Base-by-base conservation (phyloP, 2,329 filamentous ascomycete genomes). In the Venturia pyrina region DNA sequence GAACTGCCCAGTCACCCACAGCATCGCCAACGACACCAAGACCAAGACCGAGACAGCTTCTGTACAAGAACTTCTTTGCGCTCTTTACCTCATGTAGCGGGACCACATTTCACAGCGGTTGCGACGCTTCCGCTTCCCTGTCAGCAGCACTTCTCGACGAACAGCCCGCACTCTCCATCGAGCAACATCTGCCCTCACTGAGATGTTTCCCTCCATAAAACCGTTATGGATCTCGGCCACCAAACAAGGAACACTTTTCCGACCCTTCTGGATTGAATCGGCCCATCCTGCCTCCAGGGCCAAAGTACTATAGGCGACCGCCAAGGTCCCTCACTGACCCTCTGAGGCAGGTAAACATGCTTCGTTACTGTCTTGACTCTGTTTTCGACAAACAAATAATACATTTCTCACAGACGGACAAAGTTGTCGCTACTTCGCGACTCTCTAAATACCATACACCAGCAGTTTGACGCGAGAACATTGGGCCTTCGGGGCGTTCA, bases 301-400 rank as follows among this genome's bases (percentile, higher is more conserved):
- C 50, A 4, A 57, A 34, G 17, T 59, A 15, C 28, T 37, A 37
- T 1, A 59, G 15, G 53, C 28, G 28, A 59, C 17, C 32, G 32
- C 53, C 53, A n/a, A 59, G 53, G 10, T 7, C n/a, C 53, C 8
- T 59, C 28, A n/a, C 32, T 59, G 53, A n/a, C 13, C 19, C 28
- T 59, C 53, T 37, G 53, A 37, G 53, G 53, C 53, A n/a, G 53
- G 53, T 19, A 59, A 59, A 59, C 53, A 37, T 59, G 53, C 53
- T 37, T 59, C 32, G 53, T 59, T 21, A 8, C 28, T 59, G 53
- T 59, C 53, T n/a, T 59, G 53, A 17, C n/a, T 1, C 13, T 59
- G 6, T 37, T 37, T 34, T 37, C 28, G 8, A 37, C 17, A 59
- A 59, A 59, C 53, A 59, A n/a, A 6, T 21, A 17, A 32, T 37